Conservation (phyloP, 768 basidiomycete species). For the Mycena filopes region DNA sequence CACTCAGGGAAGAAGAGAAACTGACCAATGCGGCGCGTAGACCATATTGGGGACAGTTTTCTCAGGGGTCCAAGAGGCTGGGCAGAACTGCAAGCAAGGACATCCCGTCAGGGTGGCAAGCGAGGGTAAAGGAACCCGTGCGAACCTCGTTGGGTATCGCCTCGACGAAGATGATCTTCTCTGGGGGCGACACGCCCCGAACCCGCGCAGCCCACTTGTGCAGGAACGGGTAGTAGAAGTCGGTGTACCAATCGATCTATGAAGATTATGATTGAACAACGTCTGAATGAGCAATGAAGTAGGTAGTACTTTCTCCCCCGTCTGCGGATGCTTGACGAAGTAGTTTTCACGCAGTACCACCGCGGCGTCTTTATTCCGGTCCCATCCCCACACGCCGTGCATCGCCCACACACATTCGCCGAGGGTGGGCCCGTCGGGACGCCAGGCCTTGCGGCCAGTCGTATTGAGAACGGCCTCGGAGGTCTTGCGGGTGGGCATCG, state of each 20-base stretch:
- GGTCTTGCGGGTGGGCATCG: conserved; percentile 81
- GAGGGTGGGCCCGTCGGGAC: conserved; percentile 74
- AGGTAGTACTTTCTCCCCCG: conserved; percentile 63
- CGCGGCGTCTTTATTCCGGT: conserved; percentile 67
- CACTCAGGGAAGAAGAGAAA: conserved; percentile 7
- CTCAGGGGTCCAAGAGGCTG: conserved; percentile 77
- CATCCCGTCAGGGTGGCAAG: conserved; percentile 14
- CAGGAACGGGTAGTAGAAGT: conserved; percentile 86
- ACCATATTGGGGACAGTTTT: conserved; percentile 71
- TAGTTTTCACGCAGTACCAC: conserved; percentile 88
- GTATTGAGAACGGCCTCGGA: conserved; percentile 70
- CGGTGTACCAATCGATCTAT: conserved; percentile 87
- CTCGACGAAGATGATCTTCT: conserved; percentile 81
- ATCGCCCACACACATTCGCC: conserved; percentile 88
- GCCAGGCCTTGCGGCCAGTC: conserved; percentile 72
- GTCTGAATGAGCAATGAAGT: too few species aligned
- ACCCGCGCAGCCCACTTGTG: conserved; percentile 74
- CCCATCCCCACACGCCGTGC: conserved; percentile 96
- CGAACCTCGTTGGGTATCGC: conserved; percentile 92
- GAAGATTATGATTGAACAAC: conserved; percentile 5
- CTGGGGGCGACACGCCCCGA: conserved; percentile 54
- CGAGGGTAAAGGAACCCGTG: neutral
- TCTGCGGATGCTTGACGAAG: conserved; percentile 76
- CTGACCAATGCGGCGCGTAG: conserved; percentile 80
- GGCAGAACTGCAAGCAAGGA: conserved; percentile 71